phyloP scores from a whole-genome alignment of 176 grass and related monocot genomes.

The Ampelocalamus luodianensis region DNA sequence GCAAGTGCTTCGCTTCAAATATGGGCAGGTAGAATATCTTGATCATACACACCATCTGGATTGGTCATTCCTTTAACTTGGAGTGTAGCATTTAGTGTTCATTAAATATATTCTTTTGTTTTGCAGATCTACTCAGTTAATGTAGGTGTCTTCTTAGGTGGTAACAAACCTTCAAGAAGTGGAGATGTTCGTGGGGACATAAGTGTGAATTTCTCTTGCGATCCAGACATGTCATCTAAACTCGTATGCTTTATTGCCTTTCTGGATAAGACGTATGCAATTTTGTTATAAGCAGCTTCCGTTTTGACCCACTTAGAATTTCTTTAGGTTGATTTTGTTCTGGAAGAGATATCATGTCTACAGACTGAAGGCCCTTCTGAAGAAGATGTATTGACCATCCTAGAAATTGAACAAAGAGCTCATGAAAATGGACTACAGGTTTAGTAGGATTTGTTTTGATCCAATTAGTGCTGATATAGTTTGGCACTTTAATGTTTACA shows the following conservation, averaged over 20 bases:
- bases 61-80: slow-evolving; percentile 24
- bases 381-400: slow-evolving; percentile 77
- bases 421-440: slow-evolving; percentile 99
- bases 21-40: slow-evolving; percentile 77
- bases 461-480: slow-evolving; percentile 17
- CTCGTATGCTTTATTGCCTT: slow-evolving; percentile 56
- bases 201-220: slow-evolving; percentile 95
- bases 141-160: slow-evolving; percentile 94
- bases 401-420: slow-evolving; percentile 98
- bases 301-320: slow-evolving; percentile 34
- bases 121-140: slow-evolving; percentile 92
- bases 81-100: slow-evolving; percentile 16
- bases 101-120: slow-evolving; percentile 41
- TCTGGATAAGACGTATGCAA: slow-evolving; percentile 10
- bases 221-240: slow-evolving; percentile 91
- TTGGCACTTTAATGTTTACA: slow-evolving; percentile 30
- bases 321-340: slow-evolving; percentile 86
- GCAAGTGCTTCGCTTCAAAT: slow-evolving; percentile 99
- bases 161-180: slow-evolving; percentile 97
- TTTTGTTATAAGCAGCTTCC: slow-evolving; percentile 15
- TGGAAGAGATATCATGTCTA: slow-evolving; percentile 91
- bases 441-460: slow-evolving; percentile 39
- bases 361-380: slow-evolving; percentile 85
- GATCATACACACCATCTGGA: slow-evolving; percentile 14
- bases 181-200: slow-evolving; percentile 92